A percentile compares a stretch with the other conserved stretches of the same genome.
Evolutionary conservation across 2,329 filamentous ascomycete genomes (phyloP).

Genomic region (Neopestalotiopsis sp.): DNA sequence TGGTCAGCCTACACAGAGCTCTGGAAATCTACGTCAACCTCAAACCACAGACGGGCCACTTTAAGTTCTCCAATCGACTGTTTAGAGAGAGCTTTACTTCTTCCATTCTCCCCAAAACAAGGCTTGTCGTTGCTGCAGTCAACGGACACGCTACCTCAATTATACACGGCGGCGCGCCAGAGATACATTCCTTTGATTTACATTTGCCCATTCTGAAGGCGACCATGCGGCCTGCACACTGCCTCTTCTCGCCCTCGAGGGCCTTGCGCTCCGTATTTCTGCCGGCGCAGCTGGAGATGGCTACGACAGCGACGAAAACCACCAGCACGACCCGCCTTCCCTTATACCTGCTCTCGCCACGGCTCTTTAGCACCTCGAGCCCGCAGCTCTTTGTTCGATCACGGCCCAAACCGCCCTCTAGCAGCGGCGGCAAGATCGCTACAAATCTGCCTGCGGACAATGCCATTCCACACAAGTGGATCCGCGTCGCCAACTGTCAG

Average conservation of each 20-base stretch:
- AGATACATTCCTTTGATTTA: neutral
- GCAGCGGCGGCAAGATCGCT: neutral
- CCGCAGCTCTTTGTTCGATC: constrained; percentile 2
- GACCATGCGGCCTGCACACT: constrained; percentile 30
- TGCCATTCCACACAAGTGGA: constrained; percentile 47
- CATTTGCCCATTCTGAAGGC: neutral
- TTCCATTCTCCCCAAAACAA: neutral
- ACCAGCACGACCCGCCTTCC: constrained; percentile 12
- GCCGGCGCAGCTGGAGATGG: constrained; percentile 24
- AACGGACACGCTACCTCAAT: neutral
- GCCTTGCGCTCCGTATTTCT: constrained; percentile 34
- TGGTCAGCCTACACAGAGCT: constrained; percentile 18
- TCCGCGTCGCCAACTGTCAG: constrained; percentile 35
- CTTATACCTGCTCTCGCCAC: constrained; percentile 23
- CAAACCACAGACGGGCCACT: neutral
- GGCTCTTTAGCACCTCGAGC: constrained; percentile 23
- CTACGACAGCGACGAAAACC: constrained; percentile 20
- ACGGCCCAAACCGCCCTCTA: neutral
- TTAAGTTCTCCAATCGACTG: neutral
- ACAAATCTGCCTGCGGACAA: constrained; percentile 44
- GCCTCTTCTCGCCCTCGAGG: constrained; percentile 31
- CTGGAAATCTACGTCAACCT: constrained; percentile 3
- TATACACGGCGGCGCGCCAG: too few relatives aligned
- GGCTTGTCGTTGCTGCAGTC: neutral
- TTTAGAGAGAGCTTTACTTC: neutral